Evolutionary conservation across 169 alveolate species (phyloP), one percentile per base, ranked within the genome.

Genomic region (Eimeria praecox): DNA sequence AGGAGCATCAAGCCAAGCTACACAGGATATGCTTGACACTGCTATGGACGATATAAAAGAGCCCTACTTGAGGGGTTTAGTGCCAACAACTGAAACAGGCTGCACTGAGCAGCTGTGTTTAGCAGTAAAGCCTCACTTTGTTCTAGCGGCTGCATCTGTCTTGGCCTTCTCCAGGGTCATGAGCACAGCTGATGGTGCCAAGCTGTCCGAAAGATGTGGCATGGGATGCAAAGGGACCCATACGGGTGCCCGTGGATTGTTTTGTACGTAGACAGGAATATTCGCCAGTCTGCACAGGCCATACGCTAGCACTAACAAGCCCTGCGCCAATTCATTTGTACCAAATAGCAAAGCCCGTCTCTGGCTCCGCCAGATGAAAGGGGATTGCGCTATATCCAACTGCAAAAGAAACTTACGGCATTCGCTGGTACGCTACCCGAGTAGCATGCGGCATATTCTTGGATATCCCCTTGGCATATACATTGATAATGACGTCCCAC

Each of bases 211-310:
- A 86, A 96, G 95, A 69, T 85, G 94, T 14, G 97, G 97, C 94
- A 96, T 96, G 82, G 97, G 97, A 73, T 96, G 96, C 93, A 98
- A 87, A 46, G 98, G 98, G n/a, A 98, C 80, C 98, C 98, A 98
- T 27, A 97, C 95, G 52, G 98, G 98, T 33, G 97, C 95, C 44
- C 98, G 90, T 40, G 98, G 97, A 49, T 95, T 95, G 95, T 96
- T 97, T 82, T 97, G 98, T 73, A 97, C 94, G 96, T 97, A 95
- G 66, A 73, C 87, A 49, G 98, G 98, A 52, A 98, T 95, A 92
- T 97, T 97, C 52, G 96, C 96, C 91, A 98, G 87, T 49, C 97
- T 97, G 49, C 38, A 83, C 30, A 35, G 83, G 16, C 5, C 95
- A 18, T 33, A 46, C 33, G 59, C 4, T 30, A 42, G 40, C 87